phyloP scores from a whole-genome alignment of 495 filamentous ascomycete genomes.

The Wilcoxina mikolae region DNA sequence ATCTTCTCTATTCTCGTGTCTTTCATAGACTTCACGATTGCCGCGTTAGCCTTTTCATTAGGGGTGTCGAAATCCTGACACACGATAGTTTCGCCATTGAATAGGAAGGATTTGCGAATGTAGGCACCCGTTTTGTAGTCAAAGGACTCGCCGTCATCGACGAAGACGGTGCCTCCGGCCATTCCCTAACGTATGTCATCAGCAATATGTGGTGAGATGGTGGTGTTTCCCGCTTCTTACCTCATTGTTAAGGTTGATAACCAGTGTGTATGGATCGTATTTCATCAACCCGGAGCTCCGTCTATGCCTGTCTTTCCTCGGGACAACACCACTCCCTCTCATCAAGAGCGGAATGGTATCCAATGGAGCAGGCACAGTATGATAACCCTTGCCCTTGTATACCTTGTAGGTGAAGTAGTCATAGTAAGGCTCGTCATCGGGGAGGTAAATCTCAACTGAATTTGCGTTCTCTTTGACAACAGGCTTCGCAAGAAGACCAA shows the following conservation, averaged over 20 bases:
- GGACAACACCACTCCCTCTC: constrained; percentile 82
- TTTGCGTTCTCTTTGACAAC: constrained; percentile 59
- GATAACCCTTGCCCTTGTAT: constrained; percentile 53
- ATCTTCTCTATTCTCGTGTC: constrained; percentile 67
- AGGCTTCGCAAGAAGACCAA: constrained; percentile 77
- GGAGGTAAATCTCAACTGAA: constrained; percentile 67
- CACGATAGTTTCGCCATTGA: constrained; percentile 32
- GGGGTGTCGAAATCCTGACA: neutral
- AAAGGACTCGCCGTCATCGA: constrained; percentile 88
- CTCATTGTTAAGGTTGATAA: constrained; percentile 56
- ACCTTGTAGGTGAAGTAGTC: constrained; percentile 79
- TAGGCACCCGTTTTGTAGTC: constrained; percentile 73
- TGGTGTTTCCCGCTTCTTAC: too few relatives aligned
- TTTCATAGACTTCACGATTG: constrained; percentile 60
- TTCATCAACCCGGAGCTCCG: constrained; percentile 77
- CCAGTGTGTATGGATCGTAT: constrained; percentile 84
- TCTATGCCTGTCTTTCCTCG: constrained; percentile 72
- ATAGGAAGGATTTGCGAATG: constrained; percentile 66
- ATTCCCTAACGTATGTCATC: constrained; percentile 9
- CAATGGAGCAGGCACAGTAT: constrained; percentile 59
- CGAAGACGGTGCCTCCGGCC: constrained; percentile 70
- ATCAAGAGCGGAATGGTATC: constrained; percentile 79
- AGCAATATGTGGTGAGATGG: neutral
- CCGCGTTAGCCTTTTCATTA: constrained; percentile 36
- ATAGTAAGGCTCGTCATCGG: constrained; percentile 77